Evolutionary conservation across 805 yeast genomes (phyloP), one percentile per base, ranked within the genome.

Genomic region (Sugiyamaella floridensis): DNA sequence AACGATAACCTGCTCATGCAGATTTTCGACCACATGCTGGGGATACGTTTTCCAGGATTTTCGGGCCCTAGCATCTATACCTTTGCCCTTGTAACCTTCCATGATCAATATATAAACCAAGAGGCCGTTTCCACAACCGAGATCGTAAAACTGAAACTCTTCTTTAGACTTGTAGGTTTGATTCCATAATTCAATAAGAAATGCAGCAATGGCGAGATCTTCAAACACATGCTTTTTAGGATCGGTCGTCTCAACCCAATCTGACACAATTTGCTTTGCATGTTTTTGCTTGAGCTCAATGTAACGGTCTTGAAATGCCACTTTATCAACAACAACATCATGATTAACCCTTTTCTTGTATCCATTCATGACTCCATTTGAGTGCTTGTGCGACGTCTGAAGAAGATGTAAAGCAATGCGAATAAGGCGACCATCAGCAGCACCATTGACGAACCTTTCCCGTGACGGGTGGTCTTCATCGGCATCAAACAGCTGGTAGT

Each of bases 151-250:
- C 60, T 83, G 83, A 60, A 85, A 81, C 3, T 70, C 70, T 4
- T 64, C 60, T 34, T 66, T 58, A 10, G 63, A 58, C 19, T 69
- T 68, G 58, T 77, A 78, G 45, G 78, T 75, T 45, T 76, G 71
- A 7, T 68, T 68, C 98, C 98, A 92, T 37, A 87, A 75, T 69
- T 88, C 96, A 26, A 92, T 86, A 55, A 92, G 73, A 60, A 92
- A 92, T 0, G 97, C 96, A 0, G 97, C 97, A 60, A 92, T 90
- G 2, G 96, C 95, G 50, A 92, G 79, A 66, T 92, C 98, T 72
- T 92, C 98, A 71, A 90, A 92, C 0, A 92, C 97, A 70, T 92
- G 98, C 66, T 92, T 92, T 60, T 84, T 79, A 2, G 97, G 97
- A 68, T 92, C 97, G 1, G 98, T 92, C 29, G 84, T 82, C 68